A percentile compares a stretch with the other conserved stretches of the same genome.
Conservation (phyloP, 192 early-diverging fungal species). For the Chytriomyces sp. region DNA sequence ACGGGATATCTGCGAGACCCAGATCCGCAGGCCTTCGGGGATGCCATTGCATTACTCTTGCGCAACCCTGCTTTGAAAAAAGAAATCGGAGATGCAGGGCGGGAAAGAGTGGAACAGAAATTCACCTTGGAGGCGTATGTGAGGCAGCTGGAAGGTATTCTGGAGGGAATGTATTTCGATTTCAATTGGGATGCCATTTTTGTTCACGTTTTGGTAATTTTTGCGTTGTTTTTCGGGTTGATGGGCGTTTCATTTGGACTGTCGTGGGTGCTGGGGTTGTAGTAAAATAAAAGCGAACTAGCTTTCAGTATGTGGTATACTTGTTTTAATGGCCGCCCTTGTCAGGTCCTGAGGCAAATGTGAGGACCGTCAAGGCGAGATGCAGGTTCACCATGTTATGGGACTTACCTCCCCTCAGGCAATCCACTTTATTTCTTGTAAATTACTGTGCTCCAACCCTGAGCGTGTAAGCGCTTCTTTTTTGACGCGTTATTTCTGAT, state of each 20-base stretch:
- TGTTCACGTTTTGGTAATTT: background rate
- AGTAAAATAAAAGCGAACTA: background rate
- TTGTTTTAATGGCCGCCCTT: no score
- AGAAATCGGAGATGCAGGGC: constrained; percentile 72
- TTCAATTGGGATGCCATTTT: constrained; percentile 35
- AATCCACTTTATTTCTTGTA: no score
- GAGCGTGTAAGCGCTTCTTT: no score
- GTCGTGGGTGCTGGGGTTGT: background rate
- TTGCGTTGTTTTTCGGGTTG: background rate
- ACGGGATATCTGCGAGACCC: constrained; percentile 82
- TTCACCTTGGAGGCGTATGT: constrained; percentile 76
- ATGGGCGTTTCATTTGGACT: background rate
- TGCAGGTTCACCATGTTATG: no score
- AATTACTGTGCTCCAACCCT: no score
- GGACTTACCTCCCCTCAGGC: no score
- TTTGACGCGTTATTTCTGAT: no score
- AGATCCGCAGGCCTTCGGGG: constrained; percentile 65
- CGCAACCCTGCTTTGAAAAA: constrained; percentile 33
- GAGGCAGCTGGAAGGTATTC: constrained; percentile 67
- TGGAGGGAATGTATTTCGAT: constrained; percentile 38
- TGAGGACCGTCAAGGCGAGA: no score
- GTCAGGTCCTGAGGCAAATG: no score
- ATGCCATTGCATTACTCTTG: constrained; percentile 62
- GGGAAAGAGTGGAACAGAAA: constrained; percentile 59
- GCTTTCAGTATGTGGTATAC: no score